Evolutionary conservation across 371 early-diverging fungal genomes (phyloP).

Genomic region (Rhizopus stolonifer): DNA sequence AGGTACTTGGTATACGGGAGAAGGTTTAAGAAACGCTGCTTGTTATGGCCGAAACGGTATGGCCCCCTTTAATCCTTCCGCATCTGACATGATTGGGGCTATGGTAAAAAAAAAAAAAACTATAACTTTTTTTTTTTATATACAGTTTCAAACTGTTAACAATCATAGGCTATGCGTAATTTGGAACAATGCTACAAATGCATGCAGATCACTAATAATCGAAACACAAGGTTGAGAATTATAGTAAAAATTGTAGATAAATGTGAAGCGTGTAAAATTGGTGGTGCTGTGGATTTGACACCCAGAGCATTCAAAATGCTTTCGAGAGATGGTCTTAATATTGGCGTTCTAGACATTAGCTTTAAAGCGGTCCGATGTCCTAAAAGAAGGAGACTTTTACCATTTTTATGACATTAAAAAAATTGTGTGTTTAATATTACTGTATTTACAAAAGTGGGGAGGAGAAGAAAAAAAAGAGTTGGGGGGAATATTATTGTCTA

Average conservation of each 20-base stretch:
- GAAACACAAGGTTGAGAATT: conserved; percentile 5
- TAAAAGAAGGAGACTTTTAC: not conserved
- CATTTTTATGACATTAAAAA: not conserved
- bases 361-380: conserved; percentile 27
- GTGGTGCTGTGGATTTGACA: conserved; percentile 32
- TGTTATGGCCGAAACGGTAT: conserved; percentile 33
- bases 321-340: conserved; percentile 15
- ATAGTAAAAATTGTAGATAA: conserved; percentile 32
- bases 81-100: conserved; percentile 33
- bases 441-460: not conserved
- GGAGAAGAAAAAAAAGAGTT: not conserved
- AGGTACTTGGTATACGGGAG: conserved; percentile 26
- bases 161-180: conserved; percentile 25
- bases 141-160: not conserved
- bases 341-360: conserved; percentile 34
- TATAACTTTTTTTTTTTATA: too few species aligned
- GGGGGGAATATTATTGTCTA: conserved; percentile 8
- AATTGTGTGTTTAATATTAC: too few species aligned
- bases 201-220: conserved; percentile 32
- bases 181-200: conserved; percentile 36
- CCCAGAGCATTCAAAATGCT: conserved; percentile 32
- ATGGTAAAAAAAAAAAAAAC: conserved; percentile 26
- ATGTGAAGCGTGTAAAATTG: conserved; percentile 31
- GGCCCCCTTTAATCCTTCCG: conserved; percentile 21
- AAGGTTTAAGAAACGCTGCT: conserved; percentile 32